Base-by-base conservation (phyloP, 345 rosid species). In the Lagerstroemia speciosa region DNA sequence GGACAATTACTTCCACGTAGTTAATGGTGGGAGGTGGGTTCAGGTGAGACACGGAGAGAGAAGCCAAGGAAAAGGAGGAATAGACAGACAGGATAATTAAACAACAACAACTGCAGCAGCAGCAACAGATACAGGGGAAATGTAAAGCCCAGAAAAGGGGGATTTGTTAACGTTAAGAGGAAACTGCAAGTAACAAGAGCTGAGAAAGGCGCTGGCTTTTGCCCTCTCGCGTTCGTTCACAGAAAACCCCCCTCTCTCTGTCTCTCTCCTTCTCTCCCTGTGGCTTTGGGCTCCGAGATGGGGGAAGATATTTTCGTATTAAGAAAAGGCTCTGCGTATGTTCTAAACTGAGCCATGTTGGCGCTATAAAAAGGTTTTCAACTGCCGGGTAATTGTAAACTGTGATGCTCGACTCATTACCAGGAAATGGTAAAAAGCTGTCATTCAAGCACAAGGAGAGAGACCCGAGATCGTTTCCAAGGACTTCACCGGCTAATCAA, bases 161-260 rank as follows among this genome's bases (percentile, higher is more conserved):
- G 63, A 27, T 58, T 30, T 58, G 63, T 15, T 58, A 34, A 30
- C 29, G 30, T 8, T 36, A 36, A 20, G 24, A 3, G 24, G 10
- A 31, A 55, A 24, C 38, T 41, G 46, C 14, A 58, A 58, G 33
- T 30, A 27, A 27, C 5, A 58, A 58, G 15, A 19, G 33, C 34
- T 30, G 63, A 58, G 63, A 10, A 58, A 58, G 63, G 34, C 10
- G 62, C 29, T 34, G 63, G 33, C 63, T 58, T 58, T 58, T 58
- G 7, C 11, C 48, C 16, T 15, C 50, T 15, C 2, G 31, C 46
- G 43, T 64, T 45, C 50, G 16, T 2, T 45, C 17, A 11, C n/a
- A n/a, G n/a, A n/a, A n/a, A 52, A 20, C 57, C 57, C 22, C 26
- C 22, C 27, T 17, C 26, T 6, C 26, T 20, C 57, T 52, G 5